A percentile compares a stretch with the other conserved stretches of the same genome.
Conservation (phyloP, 495 filamentous ascomycete genomes). For the Aspergillus nidulans region DNA sequence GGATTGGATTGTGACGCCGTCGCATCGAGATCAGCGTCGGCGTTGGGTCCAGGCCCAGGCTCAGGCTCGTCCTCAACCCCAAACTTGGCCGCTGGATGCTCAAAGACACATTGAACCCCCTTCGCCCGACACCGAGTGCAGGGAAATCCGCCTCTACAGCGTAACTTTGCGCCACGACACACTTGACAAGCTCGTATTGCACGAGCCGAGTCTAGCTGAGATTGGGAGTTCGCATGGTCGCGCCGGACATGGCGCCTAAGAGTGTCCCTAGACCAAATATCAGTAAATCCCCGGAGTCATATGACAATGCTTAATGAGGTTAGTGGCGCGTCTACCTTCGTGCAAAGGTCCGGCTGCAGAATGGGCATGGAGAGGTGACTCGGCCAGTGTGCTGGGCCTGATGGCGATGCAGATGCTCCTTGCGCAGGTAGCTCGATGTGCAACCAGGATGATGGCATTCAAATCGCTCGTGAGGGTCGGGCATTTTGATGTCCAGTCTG, state of each 20-base stretch:
- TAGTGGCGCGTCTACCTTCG: neutral
- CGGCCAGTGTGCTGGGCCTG: constrained; percentile 10
- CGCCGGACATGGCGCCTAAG: constrained; percentile 12
- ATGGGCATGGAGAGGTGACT: neutral
- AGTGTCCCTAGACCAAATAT: constrained; percentile 1
- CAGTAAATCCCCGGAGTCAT: neutral
- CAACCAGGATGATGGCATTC: neutral
- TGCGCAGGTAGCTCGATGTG: constrained; percentile 2
- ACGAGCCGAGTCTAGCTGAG: neutral
- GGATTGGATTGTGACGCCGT: no score
- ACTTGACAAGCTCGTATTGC: constrained; percentile 1
- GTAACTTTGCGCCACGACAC: constrained; percentile 11
- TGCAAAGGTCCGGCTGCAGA: constrained; percentile 8
- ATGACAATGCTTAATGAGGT: neutral
- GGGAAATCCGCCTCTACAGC: constrained; percentile 8
- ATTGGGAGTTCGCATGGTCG: constrained; percentile 5
- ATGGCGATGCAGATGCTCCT: constrained; percentile 8
- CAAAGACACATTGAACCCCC: neutral
- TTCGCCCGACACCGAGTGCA: constrained; percentile 2
- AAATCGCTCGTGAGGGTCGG: neutral
- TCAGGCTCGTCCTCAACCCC: neutral
- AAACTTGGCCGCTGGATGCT: neutral
- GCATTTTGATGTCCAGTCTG: neutral
- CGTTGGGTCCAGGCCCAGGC: neutral
- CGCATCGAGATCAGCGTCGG: neutral